Evolutionary conservation across 1,284 basidiomycete genomes (phyloP), one percentile per base, ranked within the genome.

Genomic region (Leccinum pachyderme): DNA sequence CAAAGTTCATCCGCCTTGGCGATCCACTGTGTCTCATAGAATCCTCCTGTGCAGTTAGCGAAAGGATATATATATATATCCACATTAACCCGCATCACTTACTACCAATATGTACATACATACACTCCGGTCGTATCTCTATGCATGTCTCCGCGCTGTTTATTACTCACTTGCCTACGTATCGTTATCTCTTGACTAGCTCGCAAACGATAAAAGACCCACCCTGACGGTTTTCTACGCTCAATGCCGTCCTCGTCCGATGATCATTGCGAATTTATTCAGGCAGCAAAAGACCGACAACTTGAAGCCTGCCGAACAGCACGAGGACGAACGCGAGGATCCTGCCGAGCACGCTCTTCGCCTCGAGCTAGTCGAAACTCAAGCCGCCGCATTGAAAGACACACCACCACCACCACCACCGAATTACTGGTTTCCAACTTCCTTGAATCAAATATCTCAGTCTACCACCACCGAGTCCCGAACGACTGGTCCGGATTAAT

Each of bases 331-430:
- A 57, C n/a, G 55, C 51, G 32, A 62, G 37, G 13, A 62, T n/a
- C 41, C 45, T 50, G 13, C 60, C 58, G 0, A 59, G 8, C 25
- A 62, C 49, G 4, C 22, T 61, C 27, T 1, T 70, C 70, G 11
- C 61, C 63, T 77, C 72, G 32, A 76, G 52, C 28, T 65, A 25
- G 50, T 72, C 66, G 47, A 75, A 75, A 69, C 15, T 9, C 18
- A 27, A 2, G 64, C 66, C 2, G 60, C 54, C 33, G 54, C n/a
- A 59, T 55, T n/a, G 62, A 18, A 37, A 37, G n/a, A 37, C 35
- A 37, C n/a, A 18, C 18, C 18, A 18, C 18, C 18, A 18, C n/a
- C 37, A 39, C 37, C 18, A 39, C 18, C 37, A 18, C 37, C 52
- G n/a, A n/a, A n/a, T n/a, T n/a, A n/a, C n/a, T n/a, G n/a, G n/a